These are phyloP conservation scores for Rhizophagus prolifer DNA, from an alignment of 192 early-diverging fungal genomes.

Conservation along the genomic window DNA sequence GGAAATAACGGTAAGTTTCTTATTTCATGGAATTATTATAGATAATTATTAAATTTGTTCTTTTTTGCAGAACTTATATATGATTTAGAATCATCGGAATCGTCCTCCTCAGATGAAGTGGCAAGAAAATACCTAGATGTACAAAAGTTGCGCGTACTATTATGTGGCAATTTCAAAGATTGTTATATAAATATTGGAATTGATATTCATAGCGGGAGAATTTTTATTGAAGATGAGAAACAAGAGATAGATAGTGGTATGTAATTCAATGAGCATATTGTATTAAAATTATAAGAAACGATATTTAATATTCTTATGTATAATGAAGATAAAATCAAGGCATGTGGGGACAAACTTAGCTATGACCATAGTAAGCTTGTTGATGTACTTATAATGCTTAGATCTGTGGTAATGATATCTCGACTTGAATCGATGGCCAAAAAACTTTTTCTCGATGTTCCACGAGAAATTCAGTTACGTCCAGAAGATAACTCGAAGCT, in stretches of 20 bases:
- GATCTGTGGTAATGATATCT: not conserved
- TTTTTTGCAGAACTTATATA: not conserved
- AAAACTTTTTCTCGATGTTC: not conserved
- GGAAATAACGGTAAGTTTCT: not conserved
- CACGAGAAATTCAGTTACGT: not conserved
- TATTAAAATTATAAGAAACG: not conserved
- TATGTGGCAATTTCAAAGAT: not conserved
- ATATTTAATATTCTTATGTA: not conserved
- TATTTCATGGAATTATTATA: not conserved
- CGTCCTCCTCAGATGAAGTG: not conserved
- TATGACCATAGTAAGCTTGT: not conserved
- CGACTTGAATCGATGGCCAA: conserved; percentile 16
- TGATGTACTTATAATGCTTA: not conserved
- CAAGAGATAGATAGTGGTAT: not conserved
- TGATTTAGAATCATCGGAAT: not conserved
- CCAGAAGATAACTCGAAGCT: not conserved
- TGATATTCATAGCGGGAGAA: conserved; percentile 8
- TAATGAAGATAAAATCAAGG: not conserved
- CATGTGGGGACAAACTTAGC: conserved; percentile 1
- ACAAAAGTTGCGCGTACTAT: not conserved
- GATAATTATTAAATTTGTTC: not conserved
- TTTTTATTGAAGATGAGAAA: conserved; percentile 18
- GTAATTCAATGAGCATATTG: not conserved
- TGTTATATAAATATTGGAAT: conserved; percentile 8
- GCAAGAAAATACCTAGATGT: conserved; percentile 20